Percentiles rank a stretch among this genome's conserved stretches.
Evolutionary conservation across 768 basidiomycete genomes (phyloP).

Genomic region (Pleurotus citrinopileatus): DNA sequence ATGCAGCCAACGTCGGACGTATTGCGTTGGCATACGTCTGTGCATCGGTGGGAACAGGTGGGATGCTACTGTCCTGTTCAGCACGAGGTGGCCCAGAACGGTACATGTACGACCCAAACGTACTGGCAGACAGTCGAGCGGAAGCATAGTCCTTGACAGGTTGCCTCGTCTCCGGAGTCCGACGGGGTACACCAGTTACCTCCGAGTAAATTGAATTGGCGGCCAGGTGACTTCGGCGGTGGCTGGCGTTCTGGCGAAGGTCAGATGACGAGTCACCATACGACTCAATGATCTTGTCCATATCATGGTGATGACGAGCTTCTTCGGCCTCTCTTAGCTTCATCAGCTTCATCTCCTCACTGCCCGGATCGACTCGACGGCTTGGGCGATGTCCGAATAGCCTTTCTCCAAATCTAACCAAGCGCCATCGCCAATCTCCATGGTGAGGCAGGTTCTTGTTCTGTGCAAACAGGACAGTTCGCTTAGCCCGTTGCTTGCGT

Average conservation of each 20-base stretch:
- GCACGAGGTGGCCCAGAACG: not conserved
- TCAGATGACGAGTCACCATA: constrained; percentile 47
- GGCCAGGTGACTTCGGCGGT: constrained; percentile 29
- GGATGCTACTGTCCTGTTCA: constrained; percentile 16
- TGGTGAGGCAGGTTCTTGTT: constrained; percentile 50
- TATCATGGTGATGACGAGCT: constrained; percentile 41
- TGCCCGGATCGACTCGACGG: constrained; percentile 18
- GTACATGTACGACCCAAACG: constrained; percentile 31
- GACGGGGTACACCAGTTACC: constrained; percentile 59
- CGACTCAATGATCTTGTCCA: constrained; percentile 53
- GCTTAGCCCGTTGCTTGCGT: constrained; percentile 64
- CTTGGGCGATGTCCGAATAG: constrained; percentile 48
- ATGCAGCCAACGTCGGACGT: constrained; percentile 28
- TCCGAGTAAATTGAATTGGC: constrained; percentile 65
- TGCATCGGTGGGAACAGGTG: constrained; percentile 47
- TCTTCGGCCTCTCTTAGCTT: constrained; percentile 50
- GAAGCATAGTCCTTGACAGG: constrained; percentile 51
- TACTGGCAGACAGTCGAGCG: constrained; percentile 46
- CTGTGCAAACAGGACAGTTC: constrained; percentile 62
- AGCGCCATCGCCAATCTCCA: constrained; percentile 51
- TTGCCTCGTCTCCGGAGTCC: constrained; percentile 69
- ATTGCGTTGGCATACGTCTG: constrained; percentile 56
- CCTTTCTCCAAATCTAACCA: constrained; percentile 54
- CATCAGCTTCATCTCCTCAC: constrained; percentile 49
- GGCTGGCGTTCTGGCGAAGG: constrained; percentile 32